Base-by-base conservation (phyloP, 225 moss, liverwort and hornwort species). In the Marchantia paleacea region DNA sequence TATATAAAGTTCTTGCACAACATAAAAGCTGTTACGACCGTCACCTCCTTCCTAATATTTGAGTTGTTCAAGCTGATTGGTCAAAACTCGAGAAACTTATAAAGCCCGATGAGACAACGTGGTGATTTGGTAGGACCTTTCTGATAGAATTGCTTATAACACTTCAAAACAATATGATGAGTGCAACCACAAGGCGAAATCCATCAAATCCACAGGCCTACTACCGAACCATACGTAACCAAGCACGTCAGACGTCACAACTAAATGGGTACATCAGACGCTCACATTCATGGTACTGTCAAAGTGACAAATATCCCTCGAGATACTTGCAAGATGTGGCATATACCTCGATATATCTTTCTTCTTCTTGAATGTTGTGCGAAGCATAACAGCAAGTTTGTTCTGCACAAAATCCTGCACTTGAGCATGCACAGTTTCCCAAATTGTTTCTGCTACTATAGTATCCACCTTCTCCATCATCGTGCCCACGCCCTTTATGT, bases 391-490 rank as follows among this genome's bases (percentile, higher is more conserved):
- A 20, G 92, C 89, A 69, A 97, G 90, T 84, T 97, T 97, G 66
- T 89, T 87, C 79, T 94, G 94, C 54, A 97, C 83, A 58, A 97
- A 97, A 70, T 97, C 94, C 82, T 97, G 96, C 67, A 97, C 75
- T 83, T 97, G 94, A 19, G 89, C 84, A 85, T 97, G 94, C 22
- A 97, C 82, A 81, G 91, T 86, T 85, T 97, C 96, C 96, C 96
- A 97, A 72, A 97, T 85, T 54, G 93, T 89, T 72, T 90, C 94
- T 81, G 96, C 92, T 80, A 97, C 93, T 50, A 94, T 81, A 49
- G 94, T 94, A 80, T 97, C 96, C 48, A 83, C 91, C 61, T 88
- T 94, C 85, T 94, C 96, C 96, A 97, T 93, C 96, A 97, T 97
- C 70, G 87, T 94, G 66, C 96, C 94, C 15, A 97, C 93, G 55